Evolutionary conservation across 768 basidiomycete species (phyloP).

Genomic region (Kwoniella dejecticola): DNA sequence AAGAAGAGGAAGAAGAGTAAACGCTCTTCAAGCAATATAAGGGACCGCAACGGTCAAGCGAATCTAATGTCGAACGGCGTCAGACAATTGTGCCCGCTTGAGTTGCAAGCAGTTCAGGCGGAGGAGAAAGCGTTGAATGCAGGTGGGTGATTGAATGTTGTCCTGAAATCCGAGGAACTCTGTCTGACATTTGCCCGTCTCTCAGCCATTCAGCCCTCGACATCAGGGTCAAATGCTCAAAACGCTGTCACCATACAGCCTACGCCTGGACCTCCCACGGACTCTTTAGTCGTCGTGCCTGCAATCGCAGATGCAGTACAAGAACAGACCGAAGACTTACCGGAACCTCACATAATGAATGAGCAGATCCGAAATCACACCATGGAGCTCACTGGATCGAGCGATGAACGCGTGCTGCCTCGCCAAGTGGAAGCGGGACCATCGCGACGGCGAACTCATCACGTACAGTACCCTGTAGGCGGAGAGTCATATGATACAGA

Average conservation of each 20-base stretch:
- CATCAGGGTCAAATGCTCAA: background rate
- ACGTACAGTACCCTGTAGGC: constrained; percentile 17
- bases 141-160: background rate
- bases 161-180: background rate
- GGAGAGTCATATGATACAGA: constrained; percentile 11
- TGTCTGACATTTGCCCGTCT: background rate
- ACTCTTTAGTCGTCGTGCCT: background rate
- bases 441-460: background rate
- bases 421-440: constrained; percentile 7
- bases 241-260: background rate
- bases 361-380: too few species aligned
- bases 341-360: background rate
- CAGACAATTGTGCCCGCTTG: too few species aligned
- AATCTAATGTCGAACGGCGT: too few species aligned
- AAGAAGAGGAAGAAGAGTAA: background rate
- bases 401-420: too few species aligned
- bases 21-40: background rate
- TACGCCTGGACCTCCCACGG: background rate
- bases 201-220: background rate
- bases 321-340: constrained; percentile 7
- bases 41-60: background rate
- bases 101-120: background rate
- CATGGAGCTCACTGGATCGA: too few species aligned
- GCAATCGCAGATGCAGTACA: constrained; percentile 3
- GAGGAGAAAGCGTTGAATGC: background rate